A percentile compares a stretch with the other conserved stretches of the same genome.
phyloP scores from a whole-genome alignment of 2,329 filamentous ascomycete genomes.

The Diaporthe sp. region DNA sequence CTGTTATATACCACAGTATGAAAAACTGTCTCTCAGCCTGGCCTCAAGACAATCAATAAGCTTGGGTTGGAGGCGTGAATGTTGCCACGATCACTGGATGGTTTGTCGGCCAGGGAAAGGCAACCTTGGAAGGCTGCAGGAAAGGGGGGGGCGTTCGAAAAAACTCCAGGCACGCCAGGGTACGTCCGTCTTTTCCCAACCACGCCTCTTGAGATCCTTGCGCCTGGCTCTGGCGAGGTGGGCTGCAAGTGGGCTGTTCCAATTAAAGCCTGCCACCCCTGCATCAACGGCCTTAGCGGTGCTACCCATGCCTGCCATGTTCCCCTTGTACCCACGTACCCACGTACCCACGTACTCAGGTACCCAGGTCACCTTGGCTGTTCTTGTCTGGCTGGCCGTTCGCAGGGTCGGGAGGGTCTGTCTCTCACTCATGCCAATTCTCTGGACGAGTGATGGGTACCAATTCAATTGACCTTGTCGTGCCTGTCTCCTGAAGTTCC shows the following conservation, averaged over 20 bases:
- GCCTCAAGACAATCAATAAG: background rate
- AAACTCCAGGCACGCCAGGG: slow-evolving; percentile 16
- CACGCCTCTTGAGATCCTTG: slow-evolving; percentile 17
- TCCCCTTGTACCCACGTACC: background rate
- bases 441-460: slow-evolving; percentile 18
- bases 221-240: slow-evolving; percentile 11
- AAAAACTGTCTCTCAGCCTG: background rate
- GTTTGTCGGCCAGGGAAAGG: background rate
- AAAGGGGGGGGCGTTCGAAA: slow-evolving; percentile 17
- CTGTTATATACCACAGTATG: no score
- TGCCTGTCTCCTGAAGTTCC: slow-evolving; percentile 23
- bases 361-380: slow-evolving; percentile 4
- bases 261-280: slow-evolving; percentile 35
- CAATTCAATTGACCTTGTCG: slow-evolving; percentile 22
- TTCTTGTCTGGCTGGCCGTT: slow-evolving; percentile 12
- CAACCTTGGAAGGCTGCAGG: background rate
- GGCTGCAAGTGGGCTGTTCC: slow-evolving; percentile 28
- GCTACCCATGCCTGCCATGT: background rate
- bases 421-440: slow-evolving; percentile 26
- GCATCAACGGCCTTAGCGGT: slow-evolving; percentile 22
- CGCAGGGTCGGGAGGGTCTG: slow-evolving; percentile 20
- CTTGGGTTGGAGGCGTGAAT: background rate
- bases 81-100: background rate
- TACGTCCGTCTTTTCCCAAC: slow-evolving; percentile 20
- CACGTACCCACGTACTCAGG: background rate